Percentiles rank a stretch among this genome's conserved stretches.
phyloP scores from a whole-genome alignment of 164 flowering plant species.

The Liquidambar formosana region DNA sequence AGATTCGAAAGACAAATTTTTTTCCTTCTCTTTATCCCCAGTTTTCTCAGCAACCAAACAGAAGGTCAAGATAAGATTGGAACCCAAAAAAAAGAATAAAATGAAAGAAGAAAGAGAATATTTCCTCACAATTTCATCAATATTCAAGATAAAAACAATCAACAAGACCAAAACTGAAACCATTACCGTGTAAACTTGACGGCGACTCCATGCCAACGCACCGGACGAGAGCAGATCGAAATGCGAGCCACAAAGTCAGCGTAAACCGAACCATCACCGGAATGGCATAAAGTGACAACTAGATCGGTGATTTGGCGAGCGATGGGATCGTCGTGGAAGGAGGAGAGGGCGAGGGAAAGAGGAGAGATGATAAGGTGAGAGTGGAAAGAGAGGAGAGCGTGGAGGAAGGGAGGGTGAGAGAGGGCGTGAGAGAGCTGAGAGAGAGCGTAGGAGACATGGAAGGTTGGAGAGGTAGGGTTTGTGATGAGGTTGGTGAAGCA shows the following conservation, averaged over 20 bases:
- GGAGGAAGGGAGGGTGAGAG: conserved; percentile 53
- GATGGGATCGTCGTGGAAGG: conserved; percentile 60
- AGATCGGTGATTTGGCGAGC: conserved; percentile 57
- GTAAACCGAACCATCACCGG: conserved; percentile 22
- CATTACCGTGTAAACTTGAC: conserved; percentile 61
- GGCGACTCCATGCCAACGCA: conserved; percentile 63
- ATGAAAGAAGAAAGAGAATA: neutral
- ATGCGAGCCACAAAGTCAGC: conserved; percentile 53
- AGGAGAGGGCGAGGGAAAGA: conserved; percentile 52
- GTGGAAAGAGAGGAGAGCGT: conserved; percentile 49
- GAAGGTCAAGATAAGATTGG: too few species aligned
- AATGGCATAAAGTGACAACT: conserved; percentile 36
- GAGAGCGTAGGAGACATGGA: conserved; percentile 86
- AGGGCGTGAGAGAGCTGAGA: conserved; percentile 79
- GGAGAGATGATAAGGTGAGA: conserved; percentile 70
- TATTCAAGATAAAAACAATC: neutral
- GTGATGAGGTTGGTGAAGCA: conserved; percentile 82
- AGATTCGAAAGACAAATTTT: too few species aligned
- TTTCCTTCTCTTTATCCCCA: neutral
- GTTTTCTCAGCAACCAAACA: conserved; percentile 4
- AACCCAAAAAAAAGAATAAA: too few species aligned
- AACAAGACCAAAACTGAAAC: neutral
- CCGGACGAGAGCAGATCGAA: conserved; percentile 49
- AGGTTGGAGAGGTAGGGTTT: conserved; percentile 58
- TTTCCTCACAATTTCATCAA: too few species aligned